Percentiles rank a stretch among this genome's conserved stretches.
Evolutionary conservation across 2,329 filamentous ascomycete genomes (phyloP).

Genomic region (Alternaria dauci): DNA sequence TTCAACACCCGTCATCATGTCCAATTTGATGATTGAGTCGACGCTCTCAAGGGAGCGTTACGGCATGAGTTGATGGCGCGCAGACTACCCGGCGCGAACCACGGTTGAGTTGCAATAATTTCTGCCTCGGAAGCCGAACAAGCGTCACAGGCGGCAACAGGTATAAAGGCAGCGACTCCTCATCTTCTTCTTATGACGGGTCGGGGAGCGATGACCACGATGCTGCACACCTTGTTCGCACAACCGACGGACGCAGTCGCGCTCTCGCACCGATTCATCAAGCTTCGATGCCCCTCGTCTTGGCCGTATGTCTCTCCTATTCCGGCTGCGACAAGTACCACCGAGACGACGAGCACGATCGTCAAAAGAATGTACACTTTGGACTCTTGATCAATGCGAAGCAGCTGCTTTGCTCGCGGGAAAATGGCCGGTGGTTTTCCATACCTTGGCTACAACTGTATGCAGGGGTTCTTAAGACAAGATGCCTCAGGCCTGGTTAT

Average conservation of each 20-base stretch:
- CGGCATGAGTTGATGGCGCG: background rate
- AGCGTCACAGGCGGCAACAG: background rate
- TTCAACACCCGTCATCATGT: too few relatives aligned
- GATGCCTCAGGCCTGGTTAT: constrained; percentile 8
- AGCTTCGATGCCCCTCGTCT: background rate
- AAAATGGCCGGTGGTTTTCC: background rate
- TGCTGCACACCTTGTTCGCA: background rate
- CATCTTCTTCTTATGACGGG: background rate
- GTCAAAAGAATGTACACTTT: background rate
- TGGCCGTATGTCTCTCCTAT: background rate
- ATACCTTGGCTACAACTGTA: background rate
- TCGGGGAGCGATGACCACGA: background rate
- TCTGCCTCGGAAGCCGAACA: background rate
- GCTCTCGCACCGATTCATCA: background rate
- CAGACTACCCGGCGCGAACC: background rate
- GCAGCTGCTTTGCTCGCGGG: background rate
- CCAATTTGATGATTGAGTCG: too few relatives aligned
- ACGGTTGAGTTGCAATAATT: background rate
- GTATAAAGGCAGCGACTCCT: background rate
- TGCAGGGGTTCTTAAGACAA: background rate
- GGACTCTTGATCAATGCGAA: constrained; percentile 6
- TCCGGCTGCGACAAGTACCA: constrained; percentile 1
- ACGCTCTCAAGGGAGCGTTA: too few relatives aligned
- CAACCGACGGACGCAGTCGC: background rate
- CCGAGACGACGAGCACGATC: constrained; percentile 1